phyloP scores from a whole-genome alignment of 2,329 filamentous ascomycete species.

The Colletotrichum plurivorum region DNA sequence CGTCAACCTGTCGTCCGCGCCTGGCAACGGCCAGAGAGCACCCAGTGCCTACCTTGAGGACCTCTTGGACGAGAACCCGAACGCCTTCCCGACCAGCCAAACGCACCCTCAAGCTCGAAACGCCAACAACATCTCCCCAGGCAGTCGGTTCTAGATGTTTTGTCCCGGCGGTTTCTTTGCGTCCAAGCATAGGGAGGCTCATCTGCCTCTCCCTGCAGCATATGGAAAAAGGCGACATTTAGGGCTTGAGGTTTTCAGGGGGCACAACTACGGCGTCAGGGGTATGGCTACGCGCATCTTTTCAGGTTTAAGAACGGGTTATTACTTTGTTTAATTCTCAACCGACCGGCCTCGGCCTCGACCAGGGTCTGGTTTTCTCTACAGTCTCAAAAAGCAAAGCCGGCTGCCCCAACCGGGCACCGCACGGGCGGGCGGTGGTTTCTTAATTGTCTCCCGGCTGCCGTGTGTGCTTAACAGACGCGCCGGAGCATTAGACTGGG shows the following conservation, averaged over 20 bases:
- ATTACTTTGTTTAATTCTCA: conserved; percentile 32
- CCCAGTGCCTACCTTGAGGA: conserved; percentile 94
- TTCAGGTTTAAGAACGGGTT: conserved; percentile 26
- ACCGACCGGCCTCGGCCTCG: background rate
- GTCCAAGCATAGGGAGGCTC: conserved; percentile 1
- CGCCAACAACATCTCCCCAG: conserved; percentile 23
- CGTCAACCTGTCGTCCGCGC: conserved; percentile 71
- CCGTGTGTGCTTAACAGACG: conserved; percentile 18
- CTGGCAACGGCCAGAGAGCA: conserved; percentile 76
- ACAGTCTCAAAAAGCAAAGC: conserved; percentile 24
- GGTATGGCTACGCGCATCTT: conserved; percentile 25
- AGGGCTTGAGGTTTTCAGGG: conserved; percentile 22
- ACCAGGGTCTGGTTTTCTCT: background rate
- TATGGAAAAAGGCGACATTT: conserved; percentile 29
- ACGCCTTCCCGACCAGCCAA: conserved; percentile 61
- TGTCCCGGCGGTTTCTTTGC: background rate
- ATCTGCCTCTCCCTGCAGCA: conserved; percentile 23
- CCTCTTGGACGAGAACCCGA: conserved; percentile 82
- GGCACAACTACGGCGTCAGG: conserved; percentile 36
- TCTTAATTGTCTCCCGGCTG: conserved; percentile 17
- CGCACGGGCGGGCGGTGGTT: conserved; percentile 10
- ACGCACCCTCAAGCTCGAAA: conserved; percentile 48
- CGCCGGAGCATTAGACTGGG: conserved; percentile 38
- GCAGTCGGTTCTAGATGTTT: conserved; percentile 19
- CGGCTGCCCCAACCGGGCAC: conserved; percentile 6